These are phyloP conservation scores for Thermochaetoides dissita DNA, from an alignment of 2,329 filamentous ascomycete genomes.

Conservation along the genomic window DNA sequence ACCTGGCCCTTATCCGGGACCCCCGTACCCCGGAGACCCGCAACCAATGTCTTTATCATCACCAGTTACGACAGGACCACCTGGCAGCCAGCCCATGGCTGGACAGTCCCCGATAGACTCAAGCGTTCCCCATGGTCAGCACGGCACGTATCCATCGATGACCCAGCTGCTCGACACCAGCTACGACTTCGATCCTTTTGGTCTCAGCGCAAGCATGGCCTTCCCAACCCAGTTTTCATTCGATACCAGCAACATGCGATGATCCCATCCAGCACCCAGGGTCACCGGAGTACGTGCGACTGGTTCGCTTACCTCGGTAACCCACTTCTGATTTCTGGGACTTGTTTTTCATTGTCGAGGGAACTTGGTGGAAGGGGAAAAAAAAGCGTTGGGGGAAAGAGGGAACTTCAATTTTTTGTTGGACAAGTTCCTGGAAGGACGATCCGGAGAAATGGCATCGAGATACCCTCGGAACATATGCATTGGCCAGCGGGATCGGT, in stretches of 20 bases:
- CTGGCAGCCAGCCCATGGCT: slow-evolving; percentile 24
- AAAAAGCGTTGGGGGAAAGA: background rate
- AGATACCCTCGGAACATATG: slow-evolving; percentile 17
- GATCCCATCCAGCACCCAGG: background rate
- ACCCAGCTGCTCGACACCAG: slow-evolving; percentile 59
- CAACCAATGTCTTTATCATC: slow-evolving; percentile 29
- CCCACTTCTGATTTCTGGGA: background rate
- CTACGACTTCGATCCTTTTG: slow-evolving; percentile 86
- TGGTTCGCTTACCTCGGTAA: no score
- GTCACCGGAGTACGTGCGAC: no score
- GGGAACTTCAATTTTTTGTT: background rate
- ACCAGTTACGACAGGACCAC: slow-evolving; percentile 21
- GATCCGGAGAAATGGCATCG: slow-evolving; percentile 7
- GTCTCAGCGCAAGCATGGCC: slow-evolving; percentile 85
- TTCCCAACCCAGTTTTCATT: slow-evolving; percentile 77
- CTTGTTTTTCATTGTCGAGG: background rate
- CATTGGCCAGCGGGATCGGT: slow-evolving; percentile 6
- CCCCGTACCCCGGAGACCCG: slow-evolving; percentile 34
- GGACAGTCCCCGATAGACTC: slow-evolving; percentile 19
- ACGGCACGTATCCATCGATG: slow-evolving; percentile 56
- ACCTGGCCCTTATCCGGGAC: slow-evolving; percentile 49
- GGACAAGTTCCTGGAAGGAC: slow-evolving; percentile 2
- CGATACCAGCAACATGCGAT: slow-evolving; percentile 44
- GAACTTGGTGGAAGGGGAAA: background rate
- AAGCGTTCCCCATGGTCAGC: slow-evolving; percentile 30